Percentiles rank a stretch among this genome's conserved stretches.
Conservation (phyloP, 257 asterid genomes). For the Plectranthus barbatus region DNA sequence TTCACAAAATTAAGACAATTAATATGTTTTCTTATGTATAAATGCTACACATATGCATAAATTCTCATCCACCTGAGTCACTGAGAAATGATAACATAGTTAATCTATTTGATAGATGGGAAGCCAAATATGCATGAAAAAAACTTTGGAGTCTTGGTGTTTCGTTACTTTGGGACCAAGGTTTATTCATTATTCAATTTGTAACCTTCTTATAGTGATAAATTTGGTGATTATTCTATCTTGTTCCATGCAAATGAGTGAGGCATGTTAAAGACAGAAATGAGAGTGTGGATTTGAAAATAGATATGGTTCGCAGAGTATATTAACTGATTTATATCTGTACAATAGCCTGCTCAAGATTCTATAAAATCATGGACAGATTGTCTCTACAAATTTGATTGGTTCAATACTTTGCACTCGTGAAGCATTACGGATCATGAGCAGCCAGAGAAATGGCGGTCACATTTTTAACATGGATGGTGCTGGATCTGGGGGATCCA, state of each 20-base stretch:
- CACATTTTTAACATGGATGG: constrained; percentile 98
- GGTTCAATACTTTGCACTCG: constrained; percentile 97
- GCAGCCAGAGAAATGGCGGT: constrained; percentile 64
- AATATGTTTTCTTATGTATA: background rate
- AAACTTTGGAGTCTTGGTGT: background rate
- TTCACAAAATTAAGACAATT: background rate
- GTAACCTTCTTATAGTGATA: background rate
- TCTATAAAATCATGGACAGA: constrained; percentile 36
- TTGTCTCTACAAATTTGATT: constrained; percentile 87
- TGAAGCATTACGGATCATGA: constrained; percentile 69
- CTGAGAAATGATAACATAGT: background rate
- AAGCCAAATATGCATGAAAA: background rate
- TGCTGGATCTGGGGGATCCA: constrained; percentile 97
- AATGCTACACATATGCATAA: background rate
- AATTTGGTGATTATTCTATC: background rate
- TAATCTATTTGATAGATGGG: background rate
- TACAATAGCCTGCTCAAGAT: background rate
- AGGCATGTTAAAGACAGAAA: background rate
- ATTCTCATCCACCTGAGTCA: background rate
- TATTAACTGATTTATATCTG: background rate
- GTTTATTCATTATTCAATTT: background rate
- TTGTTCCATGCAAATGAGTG: background rate
- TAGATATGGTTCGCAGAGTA: background rate
- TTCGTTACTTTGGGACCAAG: background rate
- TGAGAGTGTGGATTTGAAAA: background rate